Base-by-base conservation (phyloP, 2,329 filamentous ascomycete genomes). In the Lachnum nothofagi region DNA sequence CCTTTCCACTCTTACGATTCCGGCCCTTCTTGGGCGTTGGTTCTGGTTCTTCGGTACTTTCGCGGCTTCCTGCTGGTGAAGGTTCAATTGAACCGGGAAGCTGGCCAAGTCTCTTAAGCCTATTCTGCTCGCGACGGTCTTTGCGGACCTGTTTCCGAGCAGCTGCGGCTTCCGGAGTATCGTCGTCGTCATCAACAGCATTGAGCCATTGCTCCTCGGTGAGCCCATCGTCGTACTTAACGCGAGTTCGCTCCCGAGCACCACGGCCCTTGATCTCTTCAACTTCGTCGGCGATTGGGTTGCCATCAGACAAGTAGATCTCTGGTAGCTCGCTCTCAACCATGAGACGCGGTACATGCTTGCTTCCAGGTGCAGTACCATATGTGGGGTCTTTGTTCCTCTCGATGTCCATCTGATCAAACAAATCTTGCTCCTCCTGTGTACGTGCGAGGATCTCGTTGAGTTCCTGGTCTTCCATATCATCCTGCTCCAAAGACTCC, bases 181-280 rank as follows among this genome's bases (percentile, higher is more conserved):
- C 93, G 1, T 98, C 93, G 43, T 96, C 91, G 52, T 95, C 91
- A 65, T 98, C 93, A 25, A 98, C 91, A 46, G 93, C 93, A 75
- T 95, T 91, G 44, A 97, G 79, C 93, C 93, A 98, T 69, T 98
- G 94, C 72, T 98, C 93, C 71, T 98, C 94, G 0, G 93, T 97
- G 24, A 98, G 81, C 44, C 94, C 93, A 63, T 98, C 93, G 62
- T 98, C 93, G 61, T 98, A 98, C 68, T 86, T 87, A 62, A 96
- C 91, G 63, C 89, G 85, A 58, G 90, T 96, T 53, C 94, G 85
- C 71, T 98, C 93, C 72, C 93, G 87, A 55, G 91, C 91, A 61
- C 93, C 93, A 68, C 93, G 91, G 52, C 93, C 93, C 25, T 83
- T 72, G 25, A 83, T 76, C 56, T 93, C 88, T 53, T 88, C 85